A percentile compares a stretch with the other conserved stretches of the same genome.
Evolutionary conservation across 495 filamentous ascomycete species (phyloP).

Genomic region (Penicillium salamii): DNA sequence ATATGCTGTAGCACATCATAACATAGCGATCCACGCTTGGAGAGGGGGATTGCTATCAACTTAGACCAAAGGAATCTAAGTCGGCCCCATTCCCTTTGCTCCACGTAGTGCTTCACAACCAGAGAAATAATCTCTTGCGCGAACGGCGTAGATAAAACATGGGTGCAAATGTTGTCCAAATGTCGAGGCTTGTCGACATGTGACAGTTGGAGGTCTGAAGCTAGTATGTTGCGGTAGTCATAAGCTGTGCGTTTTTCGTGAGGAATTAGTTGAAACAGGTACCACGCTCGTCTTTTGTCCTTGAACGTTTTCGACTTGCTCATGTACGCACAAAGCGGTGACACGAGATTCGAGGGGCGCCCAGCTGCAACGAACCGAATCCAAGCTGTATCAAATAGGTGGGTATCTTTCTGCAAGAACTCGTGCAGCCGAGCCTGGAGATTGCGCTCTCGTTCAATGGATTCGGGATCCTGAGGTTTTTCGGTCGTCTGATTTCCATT

Average conservation of each 20-base stretch:
- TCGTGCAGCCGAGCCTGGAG: slow-evolving; percentile 16
- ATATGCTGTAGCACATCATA: not conserved
- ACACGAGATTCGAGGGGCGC: slow-evolving; percentile 20
- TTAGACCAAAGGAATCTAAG: slow-evolving; percentile 6
- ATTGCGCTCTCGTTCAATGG: not conserved
- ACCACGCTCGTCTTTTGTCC: slow-evolving; percentile 38
- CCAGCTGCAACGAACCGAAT: slow-evolving; percentile 31
- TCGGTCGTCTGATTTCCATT: no score
- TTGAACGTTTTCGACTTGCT: slow-evolving; percentile 27
- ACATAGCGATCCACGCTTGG: no score
- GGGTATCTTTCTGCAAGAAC: slow-evolving; percentile 15
- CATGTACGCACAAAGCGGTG: slow-evolving; percentile 38
- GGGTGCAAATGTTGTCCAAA: slow-evolving; percentile 26
- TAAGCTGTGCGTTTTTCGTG: slow-evolving; percentile 23
- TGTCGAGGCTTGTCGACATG: slow-evolving; percentile 8
- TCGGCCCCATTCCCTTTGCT: slow-evolving; percentile 32
- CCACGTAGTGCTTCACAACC: slow-evolving; percentile 33
- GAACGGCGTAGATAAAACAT: slow-evolving; percentile 24
- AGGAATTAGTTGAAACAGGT: slow-evolving; percentile 40
- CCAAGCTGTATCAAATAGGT: slow-evolving; percentile 36
- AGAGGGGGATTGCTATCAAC: no score
- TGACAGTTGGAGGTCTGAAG: slow-evolving; percentile 22
- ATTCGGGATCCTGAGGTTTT: not conserved
- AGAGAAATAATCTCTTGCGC: slow-evolving; percentile 15
- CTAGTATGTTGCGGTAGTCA: slow-evolving; percentile 37